Evolutionary conservation across 306 rosid genomes (phyloP), one percentile per base, ranked within the genome.

Genomic region (Mimosa bimucronata): DNA sequence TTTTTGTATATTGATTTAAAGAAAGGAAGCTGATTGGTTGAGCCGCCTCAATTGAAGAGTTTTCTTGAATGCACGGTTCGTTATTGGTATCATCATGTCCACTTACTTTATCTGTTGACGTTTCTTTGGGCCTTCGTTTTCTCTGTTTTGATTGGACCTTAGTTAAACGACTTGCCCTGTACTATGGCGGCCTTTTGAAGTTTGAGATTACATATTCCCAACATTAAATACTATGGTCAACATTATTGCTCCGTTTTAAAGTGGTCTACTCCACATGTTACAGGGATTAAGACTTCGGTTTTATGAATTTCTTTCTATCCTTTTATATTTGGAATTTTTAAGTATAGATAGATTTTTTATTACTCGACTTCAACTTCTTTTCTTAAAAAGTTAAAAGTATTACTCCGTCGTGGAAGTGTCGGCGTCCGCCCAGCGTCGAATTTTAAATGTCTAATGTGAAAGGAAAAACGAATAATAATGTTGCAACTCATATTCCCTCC

Each of bases 61-160:
- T 48, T 71, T 48, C 61, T 71, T 23, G 41, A 46, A 28, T 19
- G 61, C 9, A 3, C 37, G 25, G 15, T 57, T 26, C 64, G 11
- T 30, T 18, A 41, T 28, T 12, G 42, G 41, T 46, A 37, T 13
- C 42, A 29, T 16, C 42, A 29, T 16, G 76, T 14, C 13, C 30
- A 16, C 28, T 26, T 46, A 2, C 42, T 16, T 26, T 29, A 1
- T 48, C 18, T 18, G 26, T 48, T 28, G 16, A 46, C 25, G 9
- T 13, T 6, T 70, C 58, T 44, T 44, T 15, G 74, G 74, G 57
- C 74, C 74, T 71, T 29, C 11, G 3, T 42, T 71, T 46, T 71
- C 18, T 46, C 26, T 8, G 76, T 48, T 46, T 71, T 45, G 18
- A 48, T 48, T 48, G 62, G 62, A 48, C 28, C 76, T 46, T 42